These are phyloP conservation scores for Lyophyllum decastes DNA, from an alignment of 768 basidiomycete species.

Conservation along the genomic window DNA sequence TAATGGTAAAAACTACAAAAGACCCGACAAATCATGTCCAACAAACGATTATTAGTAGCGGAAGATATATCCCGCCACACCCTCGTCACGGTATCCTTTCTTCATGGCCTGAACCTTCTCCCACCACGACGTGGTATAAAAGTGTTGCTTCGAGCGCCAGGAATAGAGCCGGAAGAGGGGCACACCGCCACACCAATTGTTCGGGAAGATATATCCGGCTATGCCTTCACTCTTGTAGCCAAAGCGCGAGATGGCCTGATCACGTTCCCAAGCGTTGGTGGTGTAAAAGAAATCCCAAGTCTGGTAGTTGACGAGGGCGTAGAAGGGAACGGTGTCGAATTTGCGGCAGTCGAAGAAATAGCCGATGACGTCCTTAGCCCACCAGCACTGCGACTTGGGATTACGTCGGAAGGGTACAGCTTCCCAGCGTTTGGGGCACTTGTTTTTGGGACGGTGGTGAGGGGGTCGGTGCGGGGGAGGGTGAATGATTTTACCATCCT, in stretches of 20 bases:
- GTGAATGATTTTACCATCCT: no score
- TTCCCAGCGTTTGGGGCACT: neutral
- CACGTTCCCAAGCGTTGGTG: neutral
- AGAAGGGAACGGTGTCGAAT: neutral
- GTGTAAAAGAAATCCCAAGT: constrained; percentile 12
- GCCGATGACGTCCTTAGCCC: neutral
- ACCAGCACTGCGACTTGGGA: neutral
- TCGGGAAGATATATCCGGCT: neutral
- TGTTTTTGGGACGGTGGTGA: neutral
- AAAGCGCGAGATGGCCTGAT: neutral
- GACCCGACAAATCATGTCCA: no score
- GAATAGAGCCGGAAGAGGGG: constrained; percentile 10
- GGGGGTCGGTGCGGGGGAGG: neutral
- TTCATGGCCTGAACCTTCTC: neutral
- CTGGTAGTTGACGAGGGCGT: constrained; percentile 3
- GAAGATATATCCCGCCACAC: neutral
- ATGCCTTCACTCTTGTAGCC: constrained; percentile 4
- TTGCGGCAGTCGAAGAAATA: neutral
- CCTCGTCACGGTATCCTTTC: neutral
- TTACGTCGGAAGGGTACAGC: constrained; percentile 3
- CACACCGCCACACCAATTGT: constrained; percentile 1
- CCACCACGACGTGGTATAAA: neutral
- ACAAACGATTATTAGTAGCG: neutral
- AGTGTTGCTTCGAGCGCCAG: constrained; percentile 1
- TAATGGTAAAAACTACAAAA: no score